phyloP scores from a whole-genome alignment of 208 protist species.

The Ichthyophonus hoferi region DNA sequence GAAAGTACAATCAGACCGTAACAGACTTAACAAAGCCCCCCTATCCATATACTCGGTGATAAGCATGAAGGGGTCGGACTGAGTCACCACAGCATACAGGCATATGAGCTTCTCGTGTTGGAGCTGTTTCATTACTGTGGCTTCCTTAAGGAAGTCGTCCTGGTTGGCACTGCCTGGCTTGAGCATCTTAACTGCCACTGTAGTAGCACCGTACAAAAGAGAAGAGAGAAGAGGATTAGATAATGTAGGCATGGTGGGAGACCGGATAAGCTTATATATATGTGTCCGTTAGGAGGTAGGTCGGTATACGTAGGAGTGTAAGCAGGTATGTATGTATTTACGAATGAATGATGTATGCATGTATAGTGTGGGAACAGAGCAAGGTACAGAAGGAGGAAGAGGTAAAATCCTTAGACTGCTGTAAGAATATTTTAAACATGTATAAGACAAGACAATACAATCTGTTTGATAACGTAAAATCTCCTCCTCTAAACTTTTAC shows the following conservation, averaged over 20 bases:
- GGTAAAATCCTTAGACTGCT: too few species aligned
- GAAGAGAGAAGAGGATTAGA: background rate
- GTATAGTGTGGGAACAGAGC: too few species aligned
- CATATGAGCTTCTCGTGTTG: constrained; percentile 37
- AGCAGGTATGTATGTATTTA: too few species aligned
- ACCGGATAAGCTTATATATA: too few species aligned
- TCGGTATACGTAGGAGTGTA: too few species aligned
- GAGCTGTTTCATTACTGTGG: constrained; percentile 43
- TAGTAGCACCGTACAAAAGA: background rate
- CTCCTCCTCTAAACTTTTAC: too few species aligned
- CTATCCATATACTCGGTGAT: constrained; percentile 35
- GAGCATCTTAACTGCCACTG: constrained; percentile 45
- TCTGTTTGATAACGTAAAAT: too few species aligned
- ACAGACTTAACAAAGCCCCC: background rate
- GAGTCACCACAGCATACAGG: constrained; percentile 38
- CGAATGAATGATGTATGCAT: too few species aligned
- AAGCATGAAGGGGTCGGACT: constrained; percentile 46
- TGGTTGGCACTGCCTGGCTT: background rate
- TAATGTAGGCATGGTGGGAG: background rate
- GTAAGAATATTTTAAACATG: too few species aligned
- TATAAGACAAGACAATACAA: too few species aligned
- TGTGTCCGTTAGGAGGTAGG: too few species aligned
- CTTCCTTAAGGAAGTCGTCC: constrained; percentile 45
- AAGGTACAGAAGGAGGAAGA: too few species aligned
- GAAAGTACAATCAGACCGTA: background rate